phyloP scores from a whole-genome alignment of 805 yeast species.

The Saccharomycopsis oosterbeekiorum region DNA sequence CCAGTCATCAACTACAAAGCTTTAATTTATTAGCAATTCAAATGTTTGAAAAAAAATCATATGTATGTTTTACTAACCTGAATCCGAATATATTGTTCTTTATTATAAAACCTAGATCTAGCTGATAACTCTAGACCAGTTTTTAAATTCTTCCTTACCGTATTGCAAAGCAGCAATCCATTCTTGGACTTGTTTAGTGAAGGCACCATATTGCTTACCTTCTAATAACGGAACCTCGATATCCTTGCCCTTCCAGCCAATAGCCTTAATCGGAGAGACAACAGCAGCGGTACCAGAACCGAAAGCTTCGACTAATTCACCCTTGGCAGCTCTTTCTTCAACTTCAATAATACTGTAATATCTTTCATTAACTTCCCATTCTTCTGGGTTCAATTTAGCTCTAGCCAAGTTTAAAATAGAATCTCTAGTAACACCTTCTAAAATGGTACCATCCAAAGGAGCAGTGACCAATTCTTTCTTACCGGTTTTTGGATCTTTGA shows the following conservation, averaged over 20 bases:
- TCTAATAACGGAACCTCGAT: constrained; percentile 71
- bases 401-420: constrained; percentile 72
- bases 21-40: no score
- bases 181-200: constrained; percentile 65
- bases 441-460: constrained; percentile 93
- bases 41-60: no score
- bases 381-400: constrained; percentile 59
- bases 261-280: constrained; percentile 85
- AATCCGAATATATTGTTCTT: no score
- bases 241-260: constrained; percentile 67
- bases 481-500: constrained; percentile 65
- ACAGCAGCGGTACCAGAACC: constrained; percentile 98
- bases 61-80: no score
- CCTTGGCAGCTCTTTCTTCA: constrained; percentile 62
- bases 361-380: constrained; percentile 83
- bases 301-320: constrained; percentile 86
- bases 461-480: constrained; percentile 90
- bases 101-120: background rate
- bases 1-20: no score
- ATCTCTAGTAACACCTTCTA: constrained; percentile 95
- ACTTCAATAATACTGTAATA: constrained; percentile 75
- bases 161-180: constrained; percentile 91
- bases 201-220: constrained; percentile 70
- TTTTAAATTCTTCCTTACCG: constrained; percentile 62
- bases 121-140: constrained; percentile 28